phyloP scores from a whole-genome alignment of 768 basidiomycete species.

The Trametes coccinea region DNA sequence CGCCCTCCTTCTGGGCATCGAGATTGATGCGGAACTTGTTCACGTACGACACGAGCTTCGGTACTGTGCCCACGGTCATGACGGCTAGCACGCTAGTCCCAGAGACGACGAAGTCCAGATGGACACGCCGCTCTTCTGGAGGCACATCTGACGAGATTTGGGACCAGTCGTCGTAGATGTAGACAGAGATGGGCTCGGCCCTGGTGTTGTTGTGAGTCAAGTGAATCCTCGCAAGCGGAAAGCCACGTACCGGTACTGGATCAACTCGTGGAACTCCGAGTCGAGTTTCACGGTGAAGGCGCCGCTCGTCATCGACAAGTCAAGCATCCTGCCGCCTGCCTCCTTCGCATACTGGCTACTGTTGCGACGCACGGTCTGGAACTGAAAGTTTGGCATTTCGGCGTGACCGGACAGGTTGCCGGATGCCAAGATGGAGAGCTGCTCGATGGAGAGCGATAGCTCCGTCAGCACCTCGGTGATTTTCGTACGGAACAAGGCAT shows the following conservation, averaged over 20 bases:
- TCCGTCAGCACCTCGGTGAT: constrained; percentile 63
- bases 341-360: constrained; percentile 38
- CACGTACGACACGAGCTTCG: constrained; percentile 70
- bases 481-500: constrained; percentile 65
- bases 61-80: constrained; percentile 73
- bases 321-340: constrained; percentile 55
- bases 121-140: constrained; percentile 53
- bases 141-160: constrained; percentile 41
- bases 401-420: constrained; percentile 72
- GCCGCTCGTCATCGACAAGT: constrained; percentile 75
- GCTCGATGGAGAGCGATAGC: constrained; percentile 63
- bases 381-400: constrained; percentile 68
- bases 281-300: constrained; percentile 64
- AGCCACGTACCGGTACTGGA: constrained; percentile 69
- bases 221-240: not conserved
- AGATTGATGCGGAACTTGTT: constrained; percentile 77
- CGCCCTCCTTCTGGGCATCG: constrained; percentile 70
- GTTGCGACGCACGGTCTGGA: constrained; percentile 67
- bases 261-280: constrained; percentile 72
- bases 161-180: constrained; percentile 84
- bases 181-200: constrained; percentile 75
- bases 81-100: constrained; percentile 69
- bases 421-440: constrained; percentile 54
- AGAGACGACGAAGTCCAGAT: constrained; percentile 72
- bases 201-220: constrained; percentile 36